A percentile compares a stretch with the other conserved stretches of the same genome.
Evolutionary conservation across 176 grass and related monocot species (phyloP).

Genomic region (Triticum aestivum): IWGSC_CS_RefSeq_v2.1 NC_057801.1:26894888-26895387

Average conservation of each 20-base stretch:
- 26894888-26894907: neutral
- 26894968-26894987: neutral
- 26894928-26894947: neutral
- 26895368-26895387: slow-evolving; percentile 31
- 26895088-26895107: neutral
- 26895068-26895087: neutral
- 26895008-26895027: neutral
- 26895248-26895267: neutral
- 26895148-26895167: no score
- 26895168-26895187: no score
- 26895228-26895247: neutral
- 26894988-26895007: neutral
- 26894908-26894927: no score
- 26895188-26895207: no score
- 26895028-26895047: neutral
- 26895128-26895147: no score
- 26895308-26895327: neutral
- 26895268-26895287: slow-evolving; percentile 47
- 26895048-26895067: neutral
- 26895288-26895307: neutral
- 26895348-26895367: slow-evolving; percentile 60
- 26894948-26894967: neutral
- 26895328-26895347: slow-evolving; percentile 50
- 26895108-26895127: neutral
- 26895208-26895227: slow-evolving; percentile 16